Percentiles rank a stretch among this genome's conserved stretches.
Evolutionary conservation across 1,284 basidiomycete species (phyloP).

Genomic region (Fistulinella staudtii): DNA sequence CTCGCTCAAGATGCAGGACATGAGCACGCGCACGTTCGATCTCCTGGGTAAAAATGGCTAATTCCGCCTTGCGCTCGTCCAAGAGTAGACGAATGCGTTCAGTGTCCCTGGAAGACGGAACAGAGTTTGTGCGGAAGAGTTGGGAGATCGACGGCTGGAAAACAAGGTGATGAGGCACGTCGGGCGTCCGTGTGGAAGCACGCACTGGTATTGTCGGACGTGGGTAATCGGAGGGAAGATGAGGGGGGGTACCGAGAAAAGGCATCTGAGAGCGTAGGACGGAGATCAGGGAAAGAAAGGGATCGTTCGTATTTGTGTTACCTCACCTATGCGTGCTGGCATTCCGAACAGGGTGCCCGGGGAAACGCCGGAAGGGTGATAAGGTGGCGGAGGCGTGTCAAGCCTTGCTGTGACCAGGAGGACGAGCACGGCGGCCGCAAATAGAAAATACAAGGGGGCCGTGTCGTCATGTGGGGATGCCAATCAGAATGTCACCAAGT

Average conservation of each 20-base stretch:
- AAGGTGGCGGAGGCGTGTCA: background rate
- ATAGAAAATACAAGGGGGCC: background rate
- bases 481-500: too few relatives aligned
- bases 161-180: background rate
- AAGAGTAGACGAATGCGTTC: constrained; percentile 15
- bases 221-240: background rate
- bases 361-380: too few relatives aligned
- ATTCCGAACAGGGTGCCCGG: too few relatives aligned
- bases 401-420: background rate
- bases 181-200: too few relatives aligned
- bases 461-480: background rate
- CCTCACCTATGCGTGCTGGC: constrained; percentile 1
- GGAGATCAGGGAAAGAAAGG: background rate
- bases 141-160: constrained; percentile 23
- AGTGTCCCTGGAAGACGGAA: constrained; percentile 25
- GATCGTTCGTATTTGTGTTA: constrained; percentile 4
- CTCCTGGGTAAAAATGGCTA: constrained; percentile 17
- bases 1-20: constrained; percentile 19
- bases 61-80: constrained; percentile 13
- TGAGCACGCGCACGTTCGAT: constrained; percentile 22
- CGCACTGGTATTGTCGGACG: too few relatives aligned
- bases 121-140: constrained; percentile 28
- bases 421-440: background rate
- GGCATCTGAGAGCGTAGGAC: background rate
- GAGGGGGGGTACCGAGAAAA: constrained; percentile 2